These are phyloP conservation scores for Coffea eugenioides DNA, from an alignment of 257 asterid genomes.

Conservation along the genomic window DNA sequence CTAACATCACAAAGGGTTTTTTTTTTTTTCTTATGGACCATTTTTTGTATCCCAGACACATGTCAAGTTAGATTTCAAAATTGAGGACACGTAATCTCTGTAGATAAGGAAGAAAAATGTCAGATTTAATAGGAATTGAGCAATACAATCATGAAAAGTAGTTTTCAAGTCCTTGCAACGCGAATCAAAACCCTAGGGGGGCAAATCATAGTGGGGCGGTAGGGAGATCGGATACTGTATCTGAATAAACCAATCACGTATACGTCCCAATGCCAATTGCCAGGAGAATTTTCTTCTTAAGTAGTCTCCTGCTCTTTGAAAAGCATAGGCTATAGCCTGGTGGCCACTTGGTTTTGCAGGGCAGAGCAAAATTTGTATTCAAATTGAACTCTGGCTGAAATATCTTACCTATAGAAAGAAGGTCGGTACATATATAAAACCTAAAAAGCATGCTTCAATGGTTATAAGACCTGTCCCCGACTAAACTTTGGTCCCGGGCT, in stretches of 20 bases:
- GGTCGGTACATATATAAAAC: neutral
- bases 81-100: neutral
- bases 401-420: neutral
- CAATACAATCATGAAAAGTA: neutral
- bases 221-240: neutral
- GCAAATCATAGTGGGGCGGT: neutral
- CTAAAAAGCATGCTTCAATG: neutral
- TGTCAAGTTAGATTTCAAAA: neutral
- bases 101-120: neutral
- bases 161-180: neutral
- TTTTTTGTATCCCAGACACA: no score
- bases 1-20: no score
- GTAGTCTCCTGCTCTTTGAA: neutral
- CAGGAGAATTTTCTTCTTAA: neutral
- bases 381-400: neutral
- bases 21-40: neutral
- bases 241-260: neutral
- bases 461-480: neutral
- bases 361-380: neutral
- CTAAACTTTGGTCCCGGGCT: neutral
- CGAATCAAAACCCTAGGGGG: neutral
- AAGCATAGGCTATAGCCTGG: neutral
- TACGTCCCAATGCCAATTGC: neutral
- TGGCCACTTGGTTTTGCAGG: neutral
- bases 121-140: neutral